These are phyloP conservation scores for Pseudogymnoascus pannorum DNA, from an alignment of 2,329 filamentous ascomycete genomes.

Conservation along the genomic window DNA sequence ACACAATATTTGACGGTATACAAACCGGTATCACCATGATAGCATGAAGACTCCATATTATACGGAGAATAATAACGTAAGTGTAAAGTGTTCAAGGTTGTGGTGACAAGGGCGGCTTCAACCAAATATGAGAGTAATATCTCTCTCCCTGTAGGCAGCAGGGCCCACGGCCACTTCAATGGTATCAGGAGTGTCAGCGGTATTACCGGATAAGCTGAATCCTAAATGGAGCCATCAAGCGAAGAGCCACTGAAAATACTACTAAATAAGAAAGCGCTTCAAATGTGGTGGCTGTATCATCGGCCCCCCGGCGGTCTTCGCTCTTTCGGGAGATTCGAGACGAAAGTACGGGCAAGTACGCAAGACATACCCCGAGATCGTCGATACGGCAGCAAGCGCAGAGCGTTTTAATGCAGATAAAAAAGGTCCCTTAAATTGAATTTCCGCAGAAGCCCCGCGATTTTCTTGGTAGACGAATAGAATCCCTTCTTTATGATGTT, in stretches of 20 bases:
- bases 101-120: constrained; percentile 2
- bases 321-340: constrained; percentile 9
- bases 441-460: background rate
- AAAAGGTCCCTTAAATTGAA: background rate
- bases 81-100: background rate
- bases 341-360: background rate
- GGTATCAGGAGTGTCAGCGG: background rate
- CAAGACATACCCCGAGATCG: background rate
- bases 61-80: background rate
- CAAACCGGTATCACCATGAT: background rate
- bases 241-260: background rate
- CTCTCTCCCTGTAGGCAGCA: background rate
- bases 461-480: background rate
- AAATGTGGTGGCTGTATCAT: constrained; percentile 2
- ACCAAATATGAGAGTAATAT: constrained; percentile 8
- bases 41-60: constrained; percentile 6
- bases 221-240: constrained; percentile 6
- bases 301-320: background rate
- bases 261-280: constrained; percentile 5
- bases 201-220: background rate
- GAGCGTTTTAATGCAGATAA: background rate
- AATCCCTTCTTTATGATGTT: background rate
- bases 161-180: background rate
- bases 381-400: background rate
- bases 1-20: background rate